Evolutionary conservation across 305 asterid genomes (phyloP), one percentile per base, ranked within the genome.

Genomic region (Fraxinus ornus): DNA sequence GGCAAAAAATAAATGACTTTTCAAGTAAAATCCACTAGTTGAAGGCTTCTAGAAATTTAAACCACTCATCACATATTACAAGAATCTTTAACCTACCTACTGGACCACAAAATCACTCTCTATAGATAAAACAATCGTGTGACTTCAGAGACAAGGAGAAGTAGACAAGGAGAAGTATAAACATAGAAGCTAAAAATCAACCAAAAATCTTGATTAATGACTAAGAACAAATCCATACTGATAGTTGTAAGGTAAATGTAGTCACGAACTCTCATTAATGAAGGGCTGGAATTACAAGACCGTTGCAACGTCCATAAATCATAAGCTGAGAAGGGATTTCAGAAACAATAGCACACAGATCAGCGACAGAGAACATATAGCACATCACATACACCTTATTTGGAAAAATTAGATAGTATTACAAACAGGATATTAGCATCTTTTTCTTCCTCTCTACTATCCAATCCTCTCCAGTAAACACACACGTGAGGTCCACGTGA

Each of bases 1-100:
- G 41, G 41, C 44, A 32, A 60, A 74, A 62, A 37, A 26, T 35
- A 33, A 66, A 78, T 19, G 39, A 70, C 81, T 19, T 24, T 0
- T 7, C 35, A 77, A 78, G 13, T 66, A 78, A 39, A 57, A 83
- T 35, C 8, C 41, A 78, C 7, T 36, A 19, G 78, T 55, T 76
- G 78, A 7, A 62, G 57, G 60, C 17, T 26, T 47, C 66, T 21
- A 81, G n/a, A 52, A 70, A 44, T 7, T 22, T 26, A 52, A 33
- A 36, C 7, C 22, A 5, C 17, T 49, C 71, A 66, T 15, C 57
- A 32, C 39, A 66, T 22, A 47, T 75, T 44, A 75, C 52, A 74
- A 49, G 55, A 32, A 7, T 28, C 36, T 35, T 41, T 13, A 36
- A 22, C 75, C 21, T 32, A 72, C 17, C 5, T 0, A 33, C 19